Base-by-base conservation (phyloP, 495 filamentous ascomycete species). In the Astrothelium subdiscretum region DNA sequence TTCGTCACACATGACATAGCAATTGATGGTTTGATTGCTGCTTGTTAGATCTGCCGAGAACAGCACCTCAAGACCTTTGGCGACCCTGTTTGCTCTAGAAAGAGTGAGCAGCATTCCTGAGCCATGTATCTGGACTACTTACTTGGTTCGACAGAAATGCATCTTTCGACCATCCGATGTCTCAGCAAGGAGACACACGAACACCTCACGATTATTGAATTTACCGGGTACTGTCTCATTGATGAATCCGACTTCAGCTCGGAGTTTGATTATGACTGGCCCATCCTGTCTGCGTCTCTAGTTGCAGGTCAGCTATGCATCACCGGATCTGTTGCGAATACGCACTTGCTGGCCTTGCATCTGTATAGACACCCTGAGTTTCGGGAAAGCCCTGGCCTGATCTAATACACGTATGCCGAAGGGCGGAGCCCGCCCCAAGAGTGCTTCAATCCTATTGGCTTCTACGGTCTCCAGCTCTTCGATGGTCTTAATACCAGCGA, bases 1-100 rank as follows among this genome's bases (percentile, higher is more conserved):
- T 42, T 90, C 88, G 72, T 97, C 92, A 66, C 94, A 97, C 74
- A 87, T 88, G 13, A 90, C 79, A 72, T 90, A 83, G 63, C 88
- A 94, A 26, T 74, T 75, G 48, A 97, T 77, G 18, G 71, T 75
- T 52, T 92, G 84, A 10, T 78, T 79, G 11, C 76, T 64, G 8
- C 69, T 74, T 10, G 76, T 79, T 44, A 96, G 67, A 0, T 81
- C 74, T 1, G 80, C 83, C 18, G 75, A 76, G 61, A 96, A 85
- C 5, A 77, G 71, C 15, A 92, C 68, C 4, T 87, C 83, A 13
- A 85, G 74, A 1, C 79, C 83, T 2, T 80, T 81, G 54, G 84
- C 78, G 5, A 97, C 70, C 63, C 85, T 87, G 59, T 69, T 83
- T 15, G 88, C 82, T 72, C 83, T 91, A 31, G 68, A 35, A 10